Percentiles rank a stretch among this genome's conserved stretches.
phyloP scores from a whole-genome alignment of 257 asterid genomes.

The Voacanga thouarsii region DNA sequence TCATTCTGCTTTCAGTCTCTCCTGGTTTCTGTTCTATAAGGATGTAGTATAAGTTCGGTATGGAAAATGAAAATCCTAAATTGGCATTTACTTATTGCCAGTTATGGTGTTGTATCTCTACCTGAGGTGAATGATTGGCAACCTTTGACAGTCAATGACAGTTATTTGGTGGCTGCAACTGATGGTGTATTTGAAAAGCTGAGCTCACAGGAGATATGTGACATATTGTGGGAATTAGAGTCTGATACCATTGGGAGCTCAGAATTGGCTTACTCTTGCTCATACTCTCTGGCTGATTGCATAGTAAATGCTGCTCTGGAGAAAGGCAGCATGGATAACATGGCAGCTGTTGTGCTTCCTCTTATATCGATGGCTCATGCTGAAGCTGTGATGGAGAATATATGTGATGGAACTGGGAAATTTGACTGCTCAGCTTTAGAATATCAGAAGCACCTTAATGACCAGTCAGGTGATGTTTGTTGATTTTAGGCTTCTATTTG shows the following conservation, averaged over 20 bases:
- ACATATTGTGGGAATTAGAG: constrained; percentile 66
- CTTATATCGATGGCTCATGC: constrained; percentile 35
- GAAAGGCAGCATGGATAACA: constrained; percentile 84
- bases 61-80: constrained; percentile 20
- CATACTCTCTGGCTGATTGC: constrained; percentile 76
- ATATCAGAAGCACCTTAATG: constrained; percentile 40
- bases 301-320: constrained; percentile 74
- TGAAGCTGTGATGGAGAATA: constrained; percentile 30
- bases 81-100: constrained; percentile 37
- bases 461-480: constrained; percentile 45
- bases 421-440: constrained; percentile 46
- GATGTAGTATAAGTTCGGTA: neutral
- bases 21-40: neutral
- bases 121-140: constrained; percentile 99
- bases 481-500: constrained; percentile 17
- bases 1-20: neutral
- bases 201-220: constrained; percentile 83
- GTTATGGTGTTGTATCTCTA: constrained; percentile 91
- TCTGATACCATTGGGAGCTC: constrained; percentile 36
- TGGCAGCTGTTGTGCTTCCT: constrained; percentile 81
- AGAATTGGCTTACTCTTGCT: constrained; percentile 52
- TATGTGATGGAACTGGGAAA: constrained; percentile 32
- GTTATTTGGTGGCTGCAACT: constrained; percentile 86
- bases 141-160: constrained; percentile 72
- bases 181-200: constrained; percentile 92